Conservation (phyloP, 2,329 filamentous ascomycete species). For the Phialemonium atrogriseum region DNA sequence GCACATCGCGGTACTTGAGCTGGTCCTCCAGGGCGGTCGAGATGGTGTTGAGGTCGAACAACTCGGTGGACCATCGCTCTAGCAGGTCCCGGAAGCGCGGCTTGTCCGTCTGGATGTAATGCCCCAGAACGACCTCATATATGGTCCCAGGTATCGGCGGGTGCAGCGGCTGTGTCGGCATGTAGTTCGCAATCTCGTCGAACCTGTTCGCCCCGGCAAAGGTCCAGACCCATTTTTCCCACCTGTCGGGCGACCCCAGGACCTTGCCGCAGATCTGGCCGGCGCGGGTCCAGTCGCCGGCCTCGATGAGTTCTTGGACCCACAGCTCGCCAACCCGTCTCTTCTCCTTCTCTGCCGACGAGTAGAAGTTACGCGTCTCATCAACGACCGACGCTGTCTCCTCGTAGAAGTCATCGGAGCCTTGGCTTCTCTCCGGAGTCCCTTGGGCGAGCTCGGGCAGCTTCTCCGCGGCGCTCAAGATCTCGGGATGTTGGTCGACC, state of each 20-base stretch:
- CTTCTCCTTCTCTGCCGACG: slow-evolving; percentile 77
- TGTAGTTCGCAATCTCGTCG: slow-evolving; percentile 79
- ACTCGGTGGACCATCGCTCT: slow-evolving; percentile 73
- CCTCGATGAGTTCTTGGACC: slow-evolving; percentile 76
- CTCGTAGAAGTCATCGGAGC: slow-evolving; percentile 63
- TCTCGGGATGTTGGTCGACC: slow-evolving; percentile 79
- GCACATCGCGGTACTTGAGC: slow-evolving; percentile 65
- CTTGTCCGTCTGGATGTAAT: slow-evolving; percentile 78
- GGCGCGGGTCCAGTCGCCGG: slow-evolving; percentile 67
- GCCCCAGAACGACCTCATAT: slow-evolving; percentile 81
- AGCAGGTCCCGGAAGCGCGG: slow-evolving; percentile 69
- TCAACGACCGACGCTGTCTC: slow-evolving; percentile 58
- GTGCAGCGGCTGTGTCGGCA: slow-evolving; percentile 68
- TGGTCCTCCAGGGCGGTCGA: slow-evolving; percentile 75
- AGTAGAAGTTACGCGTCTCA: slow-evolving; percentile 48
- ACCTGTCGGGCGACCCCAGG: slow-evolving; percentile 67
- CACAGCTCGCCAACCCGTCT: slow-evolving; percentile 85
- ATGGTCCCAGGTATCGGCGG: slow-evolving; percentile 73
- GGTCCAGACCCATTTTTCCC: slow-evolving; percentile 94
- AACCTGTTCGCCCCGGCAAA: slow-evolving; percentile 83
- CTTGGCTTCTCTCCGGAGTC: slow-evolving; percentile 25
- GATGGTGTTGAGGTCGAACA: slow-evolving; percentile 73
- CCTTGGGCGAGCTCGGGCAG: slow-evolving; percentile 26
- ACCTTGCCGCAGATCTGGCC: slow-evolving; percentile 78
- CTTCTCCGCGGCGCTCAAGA: slow-evolving; percentile 38